phyloP scores from a whole-genome alignment of 2,329 filamentous ascomycete genomes.

The Onygena corvina region DNA sequence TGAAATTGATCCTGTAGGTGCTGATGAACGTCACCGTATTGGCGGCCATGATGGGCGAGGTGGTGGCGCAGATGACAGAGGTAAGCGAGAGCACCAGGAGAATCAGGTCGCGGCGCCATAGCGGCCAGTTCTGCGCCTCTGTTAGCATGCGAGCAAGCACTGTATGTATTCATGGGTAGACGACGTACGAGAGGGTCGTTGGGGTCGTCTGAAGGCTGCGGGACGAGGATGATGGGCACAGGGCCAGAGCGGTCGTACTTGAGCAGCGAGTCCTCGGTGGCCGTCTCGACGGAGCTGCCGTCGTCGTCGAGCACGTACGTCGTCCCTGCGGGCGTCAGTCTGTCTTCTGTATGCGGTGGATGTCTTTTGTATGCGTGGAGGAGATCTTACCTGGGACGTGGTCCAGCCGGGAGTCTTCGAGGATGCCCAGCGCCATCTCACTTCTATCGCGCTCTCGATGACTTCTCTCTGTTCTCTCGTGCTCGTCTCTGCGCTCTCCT shows the following conservation, averaged over 20 bases:
- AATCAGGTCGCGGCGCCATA: constrained; percentile 75
- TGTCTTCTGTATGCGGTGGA: too few species aligned
- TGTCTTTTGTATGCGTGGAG: too few species aligned
- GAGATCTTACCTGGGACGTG: constrained; percentile 60
- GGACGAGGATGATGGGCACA: constrained; percentile 65
- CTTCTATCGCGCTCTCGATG: too few species aligned
- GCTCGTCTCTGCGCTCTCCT: too few species aligned
- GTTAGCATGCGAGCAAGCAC: background rate
- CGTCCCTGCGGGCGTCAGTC: too few species aligned
- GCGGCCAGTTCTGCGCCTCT: constrained; percentile 68
- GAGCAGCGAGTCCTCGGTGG: constrained; percentile 35
- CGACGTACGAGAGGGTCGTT: constrained; percentile 64
- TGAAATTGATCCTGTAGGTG: constrained; percentile 54
- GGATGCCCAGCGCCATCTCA: constrained; percentile 65
- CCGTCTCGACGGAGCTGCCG: constrained; percentile 34
- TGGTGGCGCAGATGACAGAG: constrained; percentile 69
- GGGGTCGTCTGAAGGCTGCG: constrained; percentile 80
- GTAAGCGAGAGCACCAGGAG: constrained; percentile 65
- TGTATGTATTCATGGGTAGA: background rate
- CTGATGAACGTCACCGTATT: constrained; percentile 69
- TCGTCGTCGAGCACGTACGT: constrained; percentile 51
- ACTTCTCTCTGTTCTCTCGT: too few species aligned
- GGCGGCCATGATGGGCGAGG: constrained; percentile 76
- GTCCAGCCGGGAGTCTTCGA: constrained; percentile 53
- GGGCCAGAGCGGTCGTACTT: constrained; percentile 61